Percentiles rank a stretch among this genome's conserved stretches.
Conservation (phyloP, 495 filamentous ascomycete genomes). For the Oleoguttula mirabilis region DNA sequence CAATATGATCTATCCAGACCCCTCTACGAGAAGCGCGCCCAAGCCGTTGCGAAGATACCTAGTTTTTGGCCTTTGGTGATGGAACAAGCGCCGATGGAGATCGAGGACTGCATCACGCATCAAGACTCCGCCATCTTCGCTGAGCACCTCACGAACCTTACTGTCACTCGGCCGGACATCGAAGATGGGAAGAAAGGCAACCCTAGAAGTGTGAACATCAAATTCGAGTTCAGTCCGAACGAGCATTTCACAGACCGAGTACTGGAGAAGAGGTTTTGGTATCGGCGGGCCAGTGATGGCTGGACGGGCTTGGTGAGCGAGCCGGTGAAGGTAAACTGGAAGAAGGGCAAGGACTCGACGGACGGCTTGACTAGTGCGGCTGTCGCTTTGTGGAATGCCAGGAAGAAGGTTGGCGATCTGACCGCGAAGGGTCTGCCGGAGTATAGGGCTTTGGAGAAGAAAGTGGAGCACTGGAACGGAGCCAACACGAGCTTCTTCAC, state of each 20-base stretch:
- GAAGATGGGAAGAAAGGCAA: constrained; percentile 32
- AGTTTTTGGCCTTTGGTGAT: constrained; percentile 86
- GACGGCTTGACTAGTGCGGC: constrained; percentile 63
- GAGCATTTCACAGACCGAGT: constrained; percentile 59
- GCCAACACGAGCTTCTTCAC: constrained; percentile 67
- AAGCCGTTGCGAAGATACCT: constrained; percentile 51
- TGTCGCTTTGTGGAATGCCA: constrained; percentile 52
- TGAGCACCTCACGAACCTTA: constrained; percentile 45
- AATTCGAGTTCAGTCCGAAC: constrained; percentile 54
- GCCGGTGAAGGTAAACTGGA: constrained; percentile 82
- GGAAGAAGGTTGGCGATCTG: constrained; percentile 46
- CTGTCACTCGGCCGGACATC: constrained; percentile 67
- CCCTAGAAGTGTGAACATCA: constrained; percentile 52
- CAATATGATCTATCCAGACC: constrained; percentile 39
- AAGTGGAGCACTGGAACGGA: constrained; percentile 45
- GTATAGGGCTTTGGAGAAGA: constrained; percentile 40
- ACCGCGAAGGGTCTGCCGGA: constrained; percentile 34
- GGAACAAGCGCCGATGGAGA: constrained; percentile 66
- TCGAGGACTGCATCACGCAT: constrained; percentile 74
- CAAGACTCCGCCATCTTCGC: constrained; percentile 58
- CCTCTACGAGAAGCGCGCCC: constrained; percentile 61
- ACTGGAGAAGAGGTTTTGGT: constrained; percentile 84
- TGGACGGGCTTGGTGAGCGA: constrained; percentile 67
- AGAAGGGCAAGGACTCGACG: constrained; percentile 70
- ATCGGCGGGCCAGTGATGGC: constrained; percentile 50